Conservation (phyloP, 2,329 filamentous ascomycete genomes). For the Xylariaceae sp. region DNA sequence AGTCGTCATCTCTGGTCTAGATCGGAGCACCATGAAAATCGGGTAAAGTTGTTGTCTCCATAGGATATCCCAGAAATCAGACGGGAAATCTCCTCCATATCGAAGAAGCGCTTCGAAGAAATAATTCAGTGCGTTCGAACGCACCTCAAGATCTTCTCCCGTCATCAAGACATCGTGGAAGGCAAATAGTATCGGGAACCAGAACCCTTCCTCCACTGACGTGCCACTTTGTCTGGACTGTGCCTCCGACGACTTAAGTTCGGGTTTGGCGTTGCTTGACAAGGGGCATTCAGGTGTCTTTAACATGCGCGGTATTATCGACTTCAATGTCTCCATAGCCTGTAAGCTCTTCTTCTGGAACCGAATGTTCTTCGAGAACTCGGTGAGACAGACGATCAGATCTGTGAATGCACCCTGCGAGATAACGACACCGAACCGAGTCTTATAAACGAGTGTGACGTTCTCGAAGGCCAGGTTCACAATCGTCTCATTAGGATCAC, state of each 20-base stretch:
- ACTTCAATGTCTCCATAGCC: constrained; percentile 91
- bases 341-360: constrained; percentile 99
- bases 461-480: constrained; percentile 97
- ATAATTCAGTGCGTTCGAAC: constrained; percentile 85
- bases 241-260: constrained; percentile 40
- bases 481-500: constrained; percentile 89
- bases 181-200: constrained; percentile 96
- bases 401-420: constrained; percentile 96
- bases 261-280: constrained; percentile 45
- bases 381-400: constrained; percentile 89
- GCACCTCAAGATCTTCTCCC: constrained; percentile 93
- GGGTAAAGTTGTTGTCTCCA: constrained; percentile 96
- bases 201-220: constrained; percentile 93
- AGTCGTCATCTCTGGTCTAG: constrained; percentile 93
- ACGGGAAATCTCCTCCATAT: constrained; percentile 85
- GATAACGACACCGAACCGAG: constrained; percentile 91
- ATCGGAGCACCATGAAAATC: constrained; percentile 97
- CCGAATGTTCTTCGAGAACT: constrained; percentile 97
- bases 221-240: constrained; percentile 61
- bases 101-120: constrained; percentile 90
- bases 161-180: constrained; percentile 99
- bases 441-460: constrained; percentile 91
- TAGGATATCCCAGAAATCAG: constrained; percentile 96
- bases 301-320: constrained; percentile 89
- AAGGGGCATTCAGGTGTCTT: constrained; percentile 92